These are phyloP conservation scores for Citrullus amarus DNA, from an alignment of 306 rosid genomes.

Conservation along the genomic window DNA sequence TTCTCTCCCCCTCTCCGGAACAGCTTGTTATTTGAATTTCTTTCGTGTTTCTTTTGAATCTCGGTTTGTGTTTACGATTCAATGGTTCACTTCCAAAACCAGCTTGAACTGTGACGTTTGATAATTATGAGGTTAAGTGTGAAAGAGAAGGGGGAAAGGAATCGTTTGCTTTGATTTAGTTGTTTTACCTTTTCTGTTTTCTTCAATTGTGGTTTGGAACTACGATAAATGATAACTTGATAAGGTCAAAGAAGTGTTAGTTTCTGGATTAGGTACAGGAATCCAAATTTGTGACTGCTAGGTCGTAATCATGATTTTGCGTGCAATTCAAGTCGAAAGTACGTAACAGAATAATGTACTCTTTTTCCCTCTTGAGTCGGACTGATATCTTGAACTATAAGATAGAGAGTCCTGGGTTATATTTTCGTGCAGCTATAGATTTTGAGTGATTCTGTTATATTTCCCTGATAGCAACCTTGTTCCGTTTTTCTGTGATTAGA, in stretches of 20 bases:
- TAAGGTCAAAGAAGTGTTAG: background rate
- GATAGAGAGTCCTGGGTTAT: background rate
- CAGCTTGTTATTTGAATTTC: background rate
- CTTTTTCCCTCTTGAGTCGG: background rate
- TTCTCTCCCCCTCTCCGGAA: background rate
- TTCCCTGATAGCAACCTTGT: background rate
- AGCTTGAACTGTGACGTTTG: background rate
- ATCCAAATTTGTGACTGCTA: background rate
- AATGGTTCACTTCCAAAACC: background rate
- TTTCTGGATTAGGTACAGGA: background rate
- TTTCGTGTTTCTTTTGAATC: background rate
- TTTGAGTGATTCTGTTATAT: background rate
- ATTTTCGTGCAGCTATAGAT: background rate
- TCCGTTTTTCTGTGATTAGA: constrained; percentile 15
- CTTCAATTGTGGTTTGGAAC: background rate
- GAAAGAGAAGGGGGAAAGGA: background rate
- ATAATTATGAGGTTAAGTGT: background rate
- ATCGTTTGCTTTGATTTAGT: background rate
- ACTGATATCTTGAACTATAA: background rate
- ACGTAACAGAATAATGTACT: background rate
- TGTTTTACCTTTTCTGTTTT: background rate
- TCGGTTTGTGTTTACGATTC: background rate
- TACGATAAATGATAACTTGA: background rate
- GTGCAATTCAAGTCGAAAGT: background rate
- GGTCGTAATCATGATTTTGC: background rate